Evolutionary conservation across 2,329 filamentous ascomycete genomes (phyloP), one percentile per base, ranked within the genome.

Genomic region (Colletotrichum sp.): DNA sequence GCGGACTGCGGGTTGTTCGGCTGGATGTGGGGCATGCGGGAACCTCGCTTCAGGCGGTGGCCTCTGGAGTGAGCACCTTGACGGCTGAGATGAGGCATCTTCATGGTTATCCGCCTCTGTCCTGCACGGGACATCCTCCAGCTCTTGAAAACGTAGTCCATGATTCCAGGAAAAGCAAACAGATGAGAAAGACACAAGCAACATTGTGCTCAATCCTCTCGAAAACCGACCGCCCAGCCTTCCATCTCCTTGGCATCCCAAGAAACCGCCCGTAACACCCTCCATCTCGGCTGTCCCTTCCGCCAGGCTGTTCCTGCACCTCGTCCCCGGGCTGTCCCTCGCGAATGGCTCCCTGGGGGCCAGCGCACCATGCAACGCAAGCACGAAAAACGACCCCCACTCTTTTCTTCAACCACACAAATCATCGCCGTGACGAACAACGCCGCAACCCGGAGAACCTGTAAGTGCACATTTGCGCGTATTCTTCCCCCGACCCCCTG

Each of bases 1-100:
- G 55, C 6, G 44, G 44, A 21, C 4, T 49, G 69, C 73, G 73
- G 74, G 28, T 65, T 74, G 16, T 26, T 76, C 74, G 70, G 71
- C 28, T 74, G 64, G 39, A 36, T 44, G 57, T 64, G 72, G 69
- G 52, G 62, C 44, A 13, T 24, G n/a, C 44, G 28, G 30, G 59
- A 10, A n/a, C 59, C n/a, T 34, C 30, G 59, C 59, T 34, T 32
- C 18, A 26, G 28, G 26, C 30, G 44, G n/a, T 52, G 44, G 18
- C 13, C 39, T n/a, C 2, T 30, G 16, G 30, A 62, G 59, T 16
- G 59, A 63, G 59, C 18, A 36, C 59, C 59, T 16, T 34, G n/a
- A 62, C 26, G 59, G 59, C 28, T 49, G n/a, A 49, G 6, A 49
- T 13, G 44, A 49, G 44, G 44, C 44, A 49, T 49, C 39, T 49